Evolutionary conservation across 2,329 filamentous ascomycete species (phyloP).

Genomic region (Bretziella fagacearum): DNA sequence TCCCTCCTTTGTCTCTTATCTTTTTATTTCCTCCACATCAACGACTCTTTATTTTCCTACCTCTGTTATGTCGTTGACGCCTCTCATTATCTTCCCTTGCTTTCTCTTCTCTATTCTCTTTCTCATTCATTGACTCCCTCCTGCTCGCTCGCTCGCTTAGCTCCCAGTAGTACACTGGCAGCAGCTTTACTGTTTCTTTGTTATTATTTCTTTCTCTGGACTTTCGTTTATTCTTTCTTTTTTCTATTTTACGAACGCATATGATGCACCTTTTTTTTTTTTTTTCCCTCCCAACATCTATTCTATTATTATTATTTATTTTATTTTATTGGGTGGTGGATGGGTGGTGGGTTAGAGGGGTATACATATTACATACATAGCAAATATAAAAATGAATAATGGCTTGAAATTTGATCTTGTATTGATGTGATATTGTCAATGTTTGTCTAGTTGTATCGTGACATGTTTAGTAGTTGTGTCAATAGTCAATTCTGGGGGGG

Average conservation of each 20-base stretch:
- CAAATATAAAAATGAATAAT: neutral
- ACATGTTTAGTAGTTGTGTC: no score
- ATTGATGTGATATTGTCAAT: neutral
- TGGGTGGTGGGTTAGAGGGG: neutral
- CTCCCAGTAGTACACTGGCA: neutral
- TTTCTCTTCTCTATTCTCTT: neutral
- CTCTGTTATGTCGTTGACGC: neutral
- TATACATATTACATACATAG: neutral
- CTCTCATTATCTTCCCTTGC: neutral
- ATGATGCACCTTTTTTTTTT: conserved; percentile 5
- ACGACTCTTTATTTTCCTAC: conserved; percentile 1
- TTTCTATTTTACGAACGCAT: conserved; percentile 5
- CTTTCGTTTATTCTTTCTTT: neutral
- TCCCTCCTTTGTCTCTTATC: neutral
- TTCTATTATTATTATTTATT: neutral
- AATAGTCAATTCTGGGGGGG: no score
- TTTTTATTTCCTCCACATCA: neutral
- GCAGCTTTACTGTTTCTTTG: conserved; percentile 2
- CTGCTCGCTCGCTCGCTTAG: neutral
- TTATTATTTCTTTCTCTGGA: neutral
- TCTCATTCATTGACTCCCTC: neutral
- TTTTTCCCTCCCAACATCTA: neutral
- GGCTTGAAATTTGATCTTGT: neutral
- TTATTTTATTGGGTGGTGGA: neutral
- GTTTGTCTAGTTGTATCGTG: neutral